Conservation (phyloP, 305 asterid species). For the Plantago coronopus region DNA sequence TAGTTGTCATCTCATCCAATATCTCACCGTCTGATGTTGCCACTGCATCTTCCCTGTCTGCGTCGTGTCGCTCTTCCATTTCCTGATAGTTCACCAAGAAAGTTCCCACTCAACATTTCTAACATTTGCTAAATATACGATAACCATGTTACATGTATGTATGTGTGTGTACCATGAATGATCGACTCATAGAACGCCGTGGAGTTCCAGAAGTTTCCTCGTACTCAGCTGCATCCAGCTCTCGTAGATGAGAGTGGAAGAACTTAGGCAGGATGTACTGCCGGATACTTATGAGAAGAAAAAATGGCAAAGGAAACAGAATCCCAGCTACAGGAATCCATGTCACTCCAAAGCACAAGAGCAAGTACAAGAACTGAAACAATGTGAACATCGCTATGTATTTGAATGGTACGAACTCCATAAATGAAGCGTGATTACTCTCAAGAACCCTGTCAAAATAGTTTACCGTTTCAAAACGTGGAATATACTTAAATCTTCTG, state of each 20-base stretch:
- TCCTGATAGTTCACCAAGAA: slow-evolving; percentile 23
- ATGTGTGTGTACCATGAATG: slow-evolving; percentile 17
- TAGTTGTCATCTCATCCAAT: slow-evolving; percentile 62
- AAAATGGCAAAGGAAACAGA: slow-evolving; percentile 69
- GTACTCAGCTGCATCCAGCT: slow-evolving; percentile 77
- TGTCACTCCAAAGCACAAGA: slow-evolving; percentile 61
- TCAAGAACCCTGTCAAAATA: slow-evolving; percentile 46
- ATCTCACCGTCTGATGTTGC: slow-evolving; percentile 45
- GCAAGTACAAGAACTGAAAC: slow-evolving; percentile 48
- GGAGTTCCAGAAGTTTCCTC: slow-evolving; percentile 59
- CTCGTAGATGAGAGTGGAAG: slow-evolving; percentile 44
- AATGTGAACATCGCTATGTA: slow-evolving; percentile 46
- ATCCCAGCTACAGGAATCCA: slow-evolving; percentile 83
- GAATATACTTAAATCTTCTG: neutral
- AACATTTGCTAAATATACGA: neutral
- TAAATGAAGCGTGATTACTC: slow-evolving; percentile 56
- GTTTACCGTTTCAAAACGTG: neutral
- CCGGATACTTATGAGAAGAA: slow-evolving; percentile 56
- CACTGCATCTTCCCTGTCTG: slow-evolving; percentile 21
- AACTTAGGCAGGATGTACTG: slow-evolving; percentile 60
- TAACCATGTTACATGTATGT: too few species aligned
- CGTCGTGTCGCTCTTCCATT: slow-evolving; percentile 22
- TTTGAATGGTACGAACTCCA: slow-evolving; percentile 70
- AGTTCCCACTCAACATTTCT: neutral
- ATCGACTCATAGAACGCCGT: slow-evolving; percentile 27